Percentiles rank a stretch among this genome's conserved stretches.
Evolutionary conservation across 352 stramenopile species (phyloP).

Genomic region (Pythium apleroticum): DNA sequence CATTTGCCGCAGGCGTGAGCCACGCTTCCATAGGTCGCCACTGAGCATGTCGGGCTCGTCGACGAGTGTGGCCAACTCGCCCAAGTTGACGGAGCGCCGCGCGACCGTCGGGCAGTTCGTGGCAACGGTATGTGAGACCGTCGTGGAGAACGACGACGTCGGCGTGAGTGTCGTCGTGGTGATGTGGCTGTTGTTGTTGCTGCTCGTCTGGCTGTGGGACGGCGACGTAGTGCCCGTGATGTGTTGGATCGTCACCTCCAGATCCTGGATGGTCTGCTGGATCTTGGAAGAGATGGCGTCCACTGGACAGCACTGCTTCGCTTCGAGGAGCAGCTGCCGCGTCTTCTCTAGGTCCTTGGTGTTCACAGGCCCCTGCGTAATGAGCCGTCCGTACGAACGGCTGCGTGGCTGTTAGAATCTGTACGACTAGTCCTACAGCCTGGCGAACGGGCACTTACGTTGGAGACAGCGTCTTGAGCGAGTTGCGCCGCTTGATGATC

Average conservation of each 20-base stretch:
- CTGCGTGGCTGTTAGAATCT: conserved; percentile 3
- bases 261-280: conserved; percentile 41
- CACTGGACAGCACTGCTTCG: conserved; percentile 40
- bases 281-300: conserved; percentile 49
- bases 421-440: background rate
- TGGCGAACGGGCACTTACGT: conserved; percentile 32
- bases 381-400: conserved; percentile 17
- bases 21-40: conserved; percentile 77
- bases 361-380: conserved; percentile 27
- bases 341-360: conserved; percentile 61
- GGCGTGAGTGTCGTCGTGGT: conserved; percentile 11
- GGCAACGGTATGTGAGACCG: background rate
- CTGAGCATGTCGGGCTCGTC: conserved; percentile 42
- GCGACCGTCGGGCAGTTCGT: background rate
- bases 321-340: conserved; percentile 48
- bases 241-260: conserved; percentile 29
- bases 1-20: conserved; percentile 80
- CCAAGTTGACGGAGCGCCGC: conserved; percentile 31
- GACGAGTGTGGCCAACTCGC: conserved; percentile 26
- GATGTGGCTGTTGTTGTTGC: conserved; percentile 15
- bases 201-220: background rate
- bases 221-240: background rate
- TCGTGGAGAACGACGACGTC: conserved; percentile 1
- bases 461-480: conserved; percentile 50
- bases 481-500: conserved; percentile 33